These are phyloP conservation scores for Petunia hybrid DNA, from an alignment of 305 asterid genomes.

Conservation along the genomic window DNA sequence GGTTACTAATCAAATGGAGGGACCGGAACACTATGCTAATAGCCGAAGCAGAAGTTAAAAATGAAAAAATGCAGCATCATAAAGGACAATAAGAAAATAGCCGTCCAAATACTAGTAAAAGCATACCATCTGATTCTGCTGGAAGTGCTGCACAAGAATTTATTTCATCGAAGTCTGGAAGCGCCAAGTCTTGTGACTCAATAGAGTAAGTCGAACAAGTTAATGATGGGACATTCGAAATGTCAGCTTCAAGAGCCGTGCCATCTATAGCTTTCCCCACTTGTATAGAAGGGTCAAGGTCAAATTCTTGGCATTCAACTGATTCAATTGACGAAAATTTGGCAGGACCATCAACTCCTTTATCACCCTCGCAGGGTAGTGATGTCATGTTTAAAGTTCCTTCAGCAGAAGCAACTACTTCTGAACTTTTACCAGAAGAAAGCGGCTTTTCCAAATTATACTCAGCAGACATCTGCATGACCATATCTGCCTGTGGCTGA, in stretches of 20 bases:
- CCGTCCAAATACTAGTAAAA: background rate
- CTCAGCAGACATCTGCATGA: constrained; percentile 29
- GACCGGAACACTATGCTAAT: background rate
- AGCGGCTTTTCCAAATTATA: constrained; percentile 28
- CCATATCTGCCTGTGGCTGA: constrained; percentile 21
- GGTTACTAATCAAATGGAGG: background rate
- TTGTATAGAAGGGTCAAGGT: constrained; percentile 26
- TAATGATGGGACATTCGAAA: constrained; percentile 8
- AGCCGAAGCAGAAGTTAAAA: background rate
- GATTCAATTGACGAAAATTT: background rate
- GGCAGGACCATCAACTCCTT: constrained; percentile 17
- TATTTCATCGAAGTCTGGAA: constrained; percentile 1
- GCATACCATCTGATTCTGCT: constrained; percentile 12
- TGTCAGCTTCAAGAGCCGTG: background rate
- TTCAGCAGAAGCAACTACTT: constrained; percentile 21
- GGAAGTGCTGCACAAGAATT: constrained; percentile 14
- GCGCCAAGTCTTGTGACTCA: constrained; percentile 7
- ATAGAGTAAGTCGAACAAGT: background rate
- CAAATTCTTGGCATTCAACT: constrained; percentile 15
- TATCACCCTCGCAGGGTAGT: constrained; percentile 6
- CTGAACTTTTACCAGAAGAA: constrained; percentile 21
- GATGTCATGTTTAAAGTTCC: background rate
- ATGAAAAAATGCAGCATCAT: background rate
- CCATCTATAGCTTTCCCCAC: constrained; percentile 6
- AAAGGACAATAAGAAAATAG: constrained; percentile 8